phyloP scores from a whole-genome alignment of 345 rosid species.

The Euclidium syriacum region DNA sequence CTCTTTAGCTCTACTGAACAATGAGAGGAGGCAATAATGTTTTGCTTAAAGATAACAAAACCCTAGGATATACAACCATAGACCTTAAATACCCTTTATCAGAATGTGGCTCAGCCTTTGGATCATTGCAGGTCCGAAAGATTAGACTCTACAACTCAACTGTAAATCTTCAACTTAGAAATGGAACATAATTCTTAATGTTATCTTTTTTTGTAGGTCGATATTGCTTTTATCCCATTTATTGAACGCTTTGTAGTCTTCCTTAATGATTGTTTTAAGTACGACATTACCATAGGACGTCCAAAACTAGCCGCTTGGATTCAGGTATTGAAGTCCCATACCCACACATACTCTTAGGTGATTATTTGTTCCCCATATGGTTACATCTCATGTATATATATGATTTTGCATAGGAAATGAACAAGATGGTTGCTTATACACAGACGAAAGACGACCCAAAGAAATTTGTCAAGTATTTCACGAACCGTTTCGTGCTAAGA shows the following conservation, averaged over 20 bases:
- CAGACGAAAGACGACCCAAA: slow-evolving; percentile 59
- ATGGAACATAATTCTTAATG: neutral
- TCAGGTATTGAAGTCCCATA: too few relatives aligned
- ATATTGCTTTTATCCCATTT: slow-evolving; percentile 72
- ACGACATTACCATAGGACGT: slow-evolving; percentile 61
- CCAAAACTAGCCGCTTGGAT: slow-evolving; percentile 78
- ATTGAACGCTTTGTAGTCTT: slow-evolving; percentile 52
- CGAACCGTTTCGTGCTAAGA: slow-evolving; percentile 50
- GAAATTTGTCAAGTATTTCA: slow-evolving; percentile 44
- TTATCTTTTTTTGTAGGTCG: slow-evolving; percentile 49
- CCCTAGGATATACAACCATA: too few relatives aligned
- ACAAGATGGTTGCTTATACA: slow-evolving; percentile 59
- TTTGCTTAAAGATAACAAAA: too few relatives aligned
- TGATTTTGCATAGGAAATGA: slow-evolving; percentile 41
- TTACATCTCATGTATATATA: neutral
- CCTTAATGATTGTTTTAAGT: slow-evolving; percentile 49
- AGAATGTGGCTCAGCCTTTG: too few relatives aligned
- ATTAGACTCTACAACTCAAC: too few relatives aligned
- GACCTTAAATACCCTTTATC: too few relatives aligned
- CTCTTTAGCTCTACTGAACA: too few relatives aligned
- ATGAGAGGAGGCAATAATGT: too few relatives aligned
- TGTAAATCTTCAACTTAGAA: neutral
- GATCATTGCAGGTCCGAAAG: too few relatives aligned
- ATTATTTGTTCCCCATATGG: too few relatives aligned
- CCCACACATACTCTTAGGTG: too few relatives aligned